phyloP scores from a whole-genome alignment of 2,329 filamentous ascomycete genomes.

The Stromatinia cepivora region DNA sequence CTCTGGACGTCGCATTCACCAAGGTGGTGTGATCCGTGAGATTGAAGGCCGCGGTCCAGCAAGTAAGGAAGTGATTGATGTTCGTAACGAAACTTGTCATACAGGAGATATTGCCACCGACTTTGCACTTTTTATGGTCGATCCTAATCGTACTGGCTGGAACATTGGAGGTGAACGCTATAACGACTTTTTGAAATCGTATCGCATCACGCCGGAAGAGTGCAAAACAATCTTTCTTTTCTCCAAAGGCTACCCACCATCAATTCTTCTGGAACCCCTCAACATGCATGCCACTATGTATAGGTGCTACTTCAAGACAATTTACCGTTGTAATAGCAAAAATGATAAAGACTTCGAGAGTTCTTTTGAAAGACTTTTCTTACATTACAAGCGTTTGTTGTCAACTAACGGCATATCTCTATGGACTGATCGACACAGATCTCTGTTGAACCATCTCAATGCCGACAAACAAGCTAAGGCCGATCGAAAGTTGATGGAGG shows the following conservation, averaged over 20 bases:
- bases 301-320: neutral
- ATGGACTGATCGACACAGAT: neutral
- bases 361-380: neutral
- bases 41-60: neutral
- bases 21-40: accelerated
- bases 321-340: no score
- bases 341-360: neutral
- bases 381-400: neutral
- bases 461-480: no score
- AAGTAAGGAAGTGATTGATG: neutral
- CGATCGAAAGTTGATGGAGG: no score
- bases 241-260: neutral
- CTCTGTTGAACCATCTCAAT: neutral
- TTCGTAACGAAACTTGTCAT: neutral
- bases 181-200: neutral
- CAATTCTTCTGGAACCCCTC: neutral
- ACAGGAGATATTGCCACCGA: neutral
- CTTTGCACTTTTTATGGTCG: neutral
- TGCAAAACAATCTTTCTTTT: neutral
- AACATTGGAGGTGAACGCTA: neutral
- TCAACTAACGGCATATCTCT: neutral
- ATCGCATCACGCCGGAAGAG: neutral
- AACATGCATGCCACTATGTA: neutral
- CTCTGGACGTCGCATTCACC: no score
- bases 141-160: neutral